Percentiles rank a stretch among this genome's conserved stretches.
These are phyloP conservation scores for Chenopodium quinoa DNA, from an alignment of 148 eudicot species.

Conservation along the genomic window DNA sequence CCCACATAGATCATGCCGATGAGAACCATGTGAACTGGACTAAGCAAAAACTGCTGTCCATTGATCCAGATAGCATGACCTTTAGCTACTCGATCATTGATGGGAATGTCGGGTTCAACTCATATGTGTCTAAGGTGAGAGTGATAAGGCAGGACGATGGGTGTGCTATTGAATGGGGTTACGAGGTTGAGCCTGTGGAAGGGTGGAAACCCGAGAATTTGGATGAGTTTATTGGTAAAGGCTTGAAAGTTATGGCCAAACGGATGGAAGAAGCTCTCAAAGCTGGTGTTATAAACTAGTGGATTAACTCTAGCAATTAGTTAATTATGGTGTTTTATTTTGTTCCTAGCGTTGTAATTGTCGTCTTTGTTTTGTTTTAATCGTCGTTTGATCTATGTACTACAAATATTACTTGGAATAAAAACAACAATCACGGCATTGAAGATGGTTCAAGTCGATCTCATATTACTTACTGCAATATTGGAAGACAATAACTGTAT, in stretches of 20 bases:
- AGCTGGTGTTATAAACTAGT: not conserved
- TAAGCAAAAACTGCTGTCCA: constrained; percentile 36
- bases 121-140: constrained; percentile 32
- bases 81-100: constrained; percentile 38
- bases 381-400: not conserved
- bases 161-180: constrained; percentile 37
- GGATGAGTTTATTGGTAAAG: constrained; percentile 32
- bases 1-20: constrained; percentile 23
- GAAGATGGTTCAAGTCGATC: not conserved
- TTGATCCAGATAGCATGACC: constrained; percentile 23
- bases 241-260: constrained; percentile 37
- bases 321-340: not conserved
- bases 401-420: not conserved
- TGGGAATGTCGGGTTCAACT: constrained; percentile 41
- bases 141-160: constrained; percentile 27
- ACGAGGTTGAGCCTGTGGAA: constrained; percentile 40
- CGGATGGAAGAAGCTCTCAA: constrained; percentile 36
- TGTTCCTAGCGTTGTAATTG: not conserved
- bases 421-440: not conserved
- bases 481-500: not conserved
- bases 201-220: constrained; percentile 36
- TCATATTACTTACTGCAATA: not conserved
- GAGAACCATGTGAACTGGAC: constrained; percentile 33
- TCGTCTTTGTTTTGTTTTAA: not conserved
- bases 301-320: not conserved